Evolutionary conservation across 345 rosid genomes (phyloP).

Genomic region (Citrus glauca): DNA sequence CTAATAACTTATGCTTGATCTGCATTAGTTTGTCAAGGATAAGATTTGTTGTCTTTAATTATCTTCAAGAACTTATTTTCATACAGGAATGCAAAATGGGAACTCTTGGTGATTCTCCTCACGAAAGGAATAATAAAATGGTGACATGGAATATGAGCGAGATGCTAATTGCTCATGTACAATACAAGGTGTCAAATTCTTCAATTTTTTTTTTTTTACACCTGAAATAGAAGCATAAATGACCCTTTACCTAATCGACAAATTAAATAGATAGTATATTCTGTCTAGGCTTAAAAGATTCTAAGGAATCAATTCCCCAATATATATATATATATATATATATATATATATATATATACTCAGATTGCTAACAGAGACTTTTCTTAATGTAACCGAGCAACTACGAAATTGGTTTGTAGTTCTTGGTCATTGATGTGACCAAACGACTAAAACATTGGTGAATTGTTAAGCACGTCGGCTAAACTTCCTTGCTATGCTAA

Average conservation of each 20-base stretch:
- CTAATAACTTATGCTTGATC: too few relatives aligned
- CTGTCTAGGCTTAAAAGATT: not conserved
- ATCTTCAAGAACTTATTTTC: not conserved
- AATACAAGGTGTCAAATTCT: not conserved
- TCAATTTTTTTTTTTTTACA: too few relatives aligned
- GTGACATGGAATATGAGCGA: not conserved
- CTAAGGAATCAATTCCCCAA: not conserved
- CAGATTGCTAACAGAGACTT: not conserved
- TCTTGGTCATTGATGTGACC: too few relatives aligned
- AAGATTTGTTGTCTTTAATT: not conserved
- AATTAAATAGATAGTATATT: conserved; percentile 12
- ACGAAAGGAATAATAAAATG: not conserved
- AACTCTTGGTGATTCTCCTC: not conserved
- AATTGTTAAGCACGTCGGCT: too few relatives aligned
- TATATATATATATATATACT: too few relatives aligned
- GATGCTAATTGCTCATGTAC: not conserved
- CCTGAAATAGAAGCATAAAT: not conserved
- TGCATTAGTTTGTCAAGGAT: too few relatives aligned
- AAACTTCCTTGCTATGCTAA: not conserved
- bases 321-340: too few relatives aligned
- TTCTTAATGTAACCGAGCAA: not conserved
- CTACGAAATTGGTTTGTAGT: too few relatives aligned
- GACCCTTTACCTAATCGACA: not conserved
- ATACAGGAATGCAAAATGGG: not conserved
- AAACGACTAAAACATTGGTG: too few relatives aligned